These are phyloP conservation scores for Rachicladosporium sp. DNA, from an alignment of 2,329 filamentous ascomycete genomes.

Conservation along the genomic window DNA sequence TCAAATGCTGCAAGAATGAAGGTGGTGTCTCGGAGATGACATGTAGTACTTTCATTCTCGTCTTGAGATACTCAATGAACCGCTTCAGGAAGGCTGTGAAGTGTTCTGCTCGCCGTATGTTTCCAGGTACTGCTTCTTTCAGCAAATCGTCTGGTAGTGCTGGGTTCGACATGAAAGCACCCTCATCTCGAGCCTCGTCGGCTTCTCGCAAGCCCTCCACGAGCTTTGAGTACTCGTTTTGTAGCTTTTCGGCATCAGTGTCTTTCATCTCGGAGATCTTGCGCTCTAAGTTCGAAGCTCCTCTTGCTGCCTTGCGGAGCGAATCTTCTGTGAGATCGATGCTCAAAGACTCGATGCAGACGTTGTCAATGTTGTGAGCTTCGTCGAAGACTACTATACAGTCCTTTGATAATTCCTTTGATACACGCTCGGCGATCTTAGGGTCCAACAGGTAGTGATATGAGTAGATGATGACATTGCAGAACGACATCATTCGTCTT, in stretches of 20 bases:
- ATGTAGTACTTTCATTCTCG: constrained; percentile 93
- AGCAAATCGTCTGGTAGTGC: constrained; percentile 85
- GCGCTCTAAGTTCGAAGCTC: constrained; percentile 78
- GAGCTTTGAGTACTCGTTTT: constrained; percentile 89
- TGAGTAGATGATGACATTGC: constrained; percentile 98
- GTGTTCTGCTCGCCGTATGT: constrained; percentile 90
- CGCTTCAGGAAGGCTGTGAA: constrained; percentile 90
- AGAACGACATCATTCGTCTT: constrained; percentile 96
- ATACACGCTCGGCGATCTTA: constrained; percentile 92
- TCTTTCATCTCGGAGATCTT: constrained; percentile 91
- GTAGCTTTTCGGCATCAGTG: constrained; percentile 87
- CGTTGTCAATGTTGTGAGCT: constrained; percentile 98
- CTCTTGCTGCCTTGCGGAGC: constrained; percentile 75
- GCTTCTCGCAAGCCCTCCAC: constrained; percentile 82
- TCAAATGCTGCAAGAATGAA: constrained; percentile 84
- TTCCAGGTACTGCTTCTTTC: constrained; percentile 91
- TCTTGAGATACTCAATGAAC: constrained; percentile 93
- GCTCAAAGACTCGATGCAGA: constrained; percentile 94
- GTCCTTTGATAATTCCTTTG: constrained; percentile 90
- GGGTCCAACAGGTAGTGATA: constrained; percentile 97
- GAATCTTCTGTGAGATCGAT: constrained; percentile 96
- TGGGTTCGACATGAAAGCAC: constrained; percentile 95
- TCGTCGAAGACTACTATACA: constrained; percentile 98
- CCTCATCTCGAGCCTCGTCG: constrained; percentile 81
- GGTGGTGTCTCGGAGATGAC: constrained; percentile 95